These are phyloP conservation scores for Pleurotus platypus DNA, from an alignment of 768 basidiomycete genomes.

Conservation along the genomic window DNA sequence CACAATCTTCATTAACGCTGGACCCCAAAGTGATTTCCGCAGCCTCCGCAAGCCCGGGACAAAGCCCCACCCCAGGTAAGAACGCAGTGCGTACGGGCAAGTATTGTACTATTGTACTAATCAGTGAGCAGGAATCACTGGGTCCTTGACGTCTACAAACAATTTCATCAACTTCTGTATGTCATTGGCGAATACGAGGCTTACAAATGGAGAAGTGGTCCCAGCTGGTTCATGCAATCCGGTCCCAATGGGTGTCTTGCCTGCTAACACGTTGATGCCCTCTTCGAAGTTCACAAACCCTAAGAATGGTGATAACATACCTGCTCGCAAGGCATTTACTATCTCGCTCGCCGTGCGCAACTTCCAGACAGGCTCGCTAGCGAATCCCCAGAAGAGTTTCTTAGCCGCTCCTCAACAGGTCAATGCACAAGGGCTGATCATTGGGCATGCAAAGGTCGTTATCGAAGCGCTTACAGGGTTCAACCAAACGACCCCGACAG, in stretches of 20 bases:
- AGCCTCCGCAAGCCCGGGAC: background rate
- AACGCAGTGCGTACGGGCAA: background rate
- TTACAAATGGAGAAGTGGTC: slow-evolving; percentile 54
- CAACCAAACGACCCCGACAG: slow-evolving; percentile 35
- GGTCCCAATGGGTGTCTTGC: slow-evolving; percentile 53
- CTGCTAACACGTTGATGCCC: slow-evolving; percentile 42
- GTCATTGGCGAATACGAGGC: slow-evolving; percentile 35
- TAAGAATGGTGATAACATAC: slow-evolving; percentile 39
- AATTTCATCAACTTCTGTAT: slow-evolving; percentile 62
- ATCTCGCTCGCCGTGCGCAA: slow-evolving; percentile 44
- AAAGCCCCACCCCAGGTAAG: background rate
- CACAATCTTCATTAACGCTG: background rate
- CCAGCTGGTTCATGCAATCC: slow-evolving; percentile 55
- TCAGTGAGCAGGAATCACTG: slow-evolving; percentile 37
- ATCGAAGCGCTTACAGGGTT: slow-evolving; percentile 44
- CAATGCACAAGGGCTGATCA: slow-evolving; percentile 45
- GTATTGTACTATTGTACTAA: background rate
- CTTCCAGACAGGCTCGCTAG: slow-evolving; percentile 36
- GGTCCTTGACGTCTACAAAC: slow-evolving; percentile 51
- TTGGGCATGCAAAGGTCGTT: slow-evolving; percentile 59
- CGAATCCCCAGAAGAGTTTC: slow-evolving; percentile 50
- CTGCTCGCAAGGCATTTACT: slow-evolving; percentile 44
- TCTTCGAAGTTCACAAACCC: slow-evolving; percentile 45
- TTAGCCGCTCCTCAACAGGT: slow-evolving; percentile 57
- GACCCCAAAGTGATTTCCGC: background rate